Evolutionary conservation across 2,329 filamentous ascomycete genomes (phyloP).

Genomic region (Trichophaea hybrida): DNA sequence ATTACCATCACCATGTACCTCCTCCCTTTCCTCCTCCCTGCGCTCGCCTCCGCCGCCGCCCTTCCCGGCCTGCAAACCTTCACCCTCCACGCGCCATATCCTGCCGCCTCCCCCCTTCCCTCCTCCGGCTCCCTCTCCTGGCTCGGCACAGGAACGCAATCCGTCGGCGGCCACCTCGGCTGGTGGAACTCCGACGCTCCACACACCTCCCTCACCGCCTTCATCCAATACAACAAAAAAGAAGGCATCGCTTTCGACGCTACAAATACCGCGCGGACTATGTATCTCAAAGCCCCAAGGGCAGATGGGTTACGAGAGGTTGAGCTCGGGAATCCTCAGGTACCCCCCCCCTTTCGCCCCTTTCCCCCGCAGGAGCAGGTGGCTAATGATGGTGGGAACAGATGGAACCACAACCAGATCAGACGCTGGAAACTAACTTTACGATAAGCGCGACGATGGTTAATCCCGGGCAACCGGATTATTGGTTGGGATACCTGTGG

Average conservation of each 20-base stretch:
- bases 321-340: not conserved
- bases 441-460: not conserved
- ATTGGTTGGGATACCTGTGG: not conserved
- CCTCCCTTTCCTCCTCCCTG: not conserved
- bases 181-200: not conserved
- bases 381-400: not conserved
- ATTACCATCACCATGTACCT: not conserved
- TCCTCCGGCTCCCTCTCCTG: not conserved
- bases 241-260: conserved; percentile 14
- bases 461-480: conserved; percentile 5
- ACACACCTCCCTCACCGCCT: not conserved
- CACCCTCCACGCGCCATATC: not conserved
- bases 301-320: not conserved
- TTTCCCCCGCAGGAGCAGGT: conserved; percentile 7
- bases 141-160: not conserved
- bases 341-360: not conserved
- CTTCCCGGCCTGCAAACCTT: not conserved
- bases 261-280: not conserved
- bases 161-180: conserved; percentile 3
- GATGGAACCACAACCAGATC: not conserved
- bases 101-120: not conserved
- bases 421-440: conserved; percentile 5
- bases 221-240: conserved; percentile 12
- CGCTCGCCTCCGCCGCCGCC: not conserved
- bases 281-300: conserved; percentile 2